phyloP scores from a whole-genome alignment of 176 grass and related monocot species.

The Elaeis guineensis region DNA sequence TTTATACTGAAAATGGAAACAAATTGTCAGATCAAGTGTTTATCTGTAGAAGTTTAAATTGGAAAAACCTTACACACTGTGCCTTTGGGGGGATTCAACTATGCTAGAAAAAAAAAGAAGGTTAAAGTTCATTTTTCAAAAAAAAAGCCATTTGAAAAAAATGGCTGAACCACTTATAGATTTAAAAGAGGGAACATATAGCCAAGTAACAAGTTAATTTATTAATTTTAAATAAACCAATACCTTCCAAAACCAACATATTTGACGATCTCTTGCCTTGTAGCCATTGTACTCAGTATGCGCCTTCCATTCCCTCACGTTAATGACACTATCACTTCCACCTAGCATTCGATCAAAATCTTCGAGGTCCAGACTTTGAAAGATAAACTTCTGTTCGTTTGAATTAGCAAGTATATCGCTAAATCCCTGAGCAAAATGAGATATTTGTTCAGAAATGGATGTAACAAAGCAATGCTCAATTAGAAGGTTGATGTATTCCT shows the following conservation, averaged over 20 bases:
- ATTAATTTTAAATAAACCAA: no score
- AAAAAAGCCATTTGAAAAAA: no score
- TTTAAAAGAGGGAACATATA: no score
- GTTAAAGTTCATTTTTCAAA: no score
- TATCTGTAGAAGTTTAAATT: no score
- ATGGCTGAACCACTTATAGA: no score
- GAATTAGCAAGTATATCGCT: slow-evolving; percentile 65
- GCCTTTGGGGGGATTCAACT: no score
- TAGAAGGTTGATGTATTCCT: slow-evolving; percentile 71
- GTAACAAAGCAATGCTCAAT: slow-evolving; percentile 81
- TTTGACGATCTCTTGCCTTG: slow-evolving; percentile 67
- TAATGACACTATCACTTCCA: slow-evolving; percentile 46
- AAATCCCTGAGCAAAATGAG: slow-evolving; percentile 68
- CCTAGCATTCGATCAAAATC: slow-evolving; percentile 84
- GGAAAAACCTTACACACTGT: no score
- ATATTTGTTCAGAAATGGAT: slow-evolving; percentile 75
- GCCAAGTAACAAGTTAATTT: no score
- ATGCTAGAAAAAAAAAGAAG: no score
- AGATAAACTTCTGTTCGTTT: slow-evolving; percentile 49
- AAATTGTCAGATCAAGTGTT: no score
- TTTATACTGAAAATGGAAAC: no score
- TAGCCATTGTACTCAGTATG: slow-evolving; percentile 95
- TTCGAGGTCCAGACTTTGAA: slow-evolving; percentile 74
- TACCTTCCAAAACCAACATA: slow-evolving; percentile 98
- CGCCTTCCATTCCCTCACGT: slow-evolving; percentile 84